Base-by-base conservation (phyloP, 139 green algal genomes). In the Micromonas pusilla region DNA sequence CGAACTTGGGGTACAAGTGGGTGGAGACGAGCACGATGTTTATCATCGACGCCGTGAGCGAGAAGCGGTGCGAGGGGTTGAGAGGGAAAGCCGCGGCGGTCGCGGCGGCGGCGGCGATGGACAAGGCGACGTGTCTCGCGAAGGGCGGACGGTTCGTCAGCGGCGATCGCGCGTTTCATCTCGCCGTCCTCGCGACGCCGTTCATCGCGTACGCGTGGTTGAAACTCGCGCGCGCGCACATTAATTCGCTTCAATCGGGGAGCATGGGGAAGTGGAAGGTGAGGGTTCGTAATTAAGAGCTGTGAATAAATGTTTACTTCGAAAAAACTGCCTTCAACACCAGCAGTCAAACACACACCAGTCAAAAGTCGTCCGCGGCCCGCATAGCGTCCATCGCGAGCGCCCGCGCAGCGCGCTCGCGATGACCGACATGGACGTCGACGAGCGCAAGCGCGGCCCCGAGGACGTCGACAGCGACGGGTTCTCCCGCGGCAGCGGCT, bases 1-100 rank as follows among this genome's bases (percentile, higher is more conserved):
- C 33, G 13, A 78, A 78, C 28, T 36, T 78, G 2, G 72, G 72
- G 20, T 28, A 32, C 19, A 78, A 78, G 28, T 70, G 52, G 52
- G 30, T 30, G 6, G 53, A 67, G 52, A 70, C 33, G 3, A n/a
- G 20, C 19, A 28, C 53, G 13, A 30, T 78, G 3, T 78, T 70
- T 28, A 26, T 60, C 0, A n/a, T 68, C 26, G 72, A 62, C 62
- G 5, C 16, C 31, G 66, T 72, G 31, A 53, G 30, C 1, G 19
- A 26, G 30, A 72, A 72, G 33, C 9, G n/a, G 1, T 72, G 66
- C 66, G 28, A 33, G 20, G 32, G 37, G 23, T 32, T 34, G 3
- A 25, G 21, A 4, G 30, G 33, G 13, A 23, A 39, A 21, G 38
- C 65, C 13, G 13, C 26, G 13, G 4, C 3, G 33, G 65, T 72